phyloP scores from a whole-genome alignment of 495 filamentous ascomycete species.

The Tuber microsphaerosporum region DNA sequence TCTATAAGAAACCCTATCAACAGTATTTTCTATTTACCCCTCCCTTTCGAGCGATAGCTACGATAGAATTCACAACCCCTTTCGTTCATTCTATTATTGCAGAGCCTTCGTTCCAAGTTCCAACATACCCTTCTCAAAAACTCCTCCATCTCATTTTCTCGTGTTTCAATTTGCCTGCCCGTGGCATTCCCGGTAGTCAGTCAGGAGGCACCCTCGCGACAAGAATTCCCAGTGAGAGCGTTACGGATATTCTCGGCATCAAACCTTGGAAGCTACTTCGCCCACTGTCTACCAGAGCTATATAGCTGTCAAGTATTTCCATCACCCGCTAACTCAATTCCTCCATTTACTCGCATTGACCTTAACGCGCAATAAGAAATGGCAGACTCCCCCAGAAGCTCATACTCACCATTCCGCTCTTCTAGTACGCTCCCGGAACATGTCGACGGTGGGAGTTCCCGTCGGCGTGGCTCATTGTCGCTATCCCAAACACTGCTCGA shows the following conservation, averaged over 20 bases:
- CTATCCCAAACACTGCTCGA: slow-evolving; percentile 39
- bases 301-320: background rate
- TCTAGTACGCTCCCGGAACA: slow-evolving; percentile 18
- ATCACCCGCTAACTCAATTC: background rate
- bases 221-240: background rate
- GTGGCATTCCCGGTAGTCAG: background rate
- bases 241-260: background rate
- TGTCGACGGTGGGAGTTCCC: slow-evolving; percentile 19
- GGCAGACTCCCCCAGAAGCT: background rate
- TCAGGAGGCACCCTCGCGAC: background rate
- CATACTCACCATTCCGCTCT: background rate
- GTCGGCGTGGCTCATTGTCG: slow-evolving; percentile 39
- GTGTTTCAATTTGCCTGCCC: background rate
- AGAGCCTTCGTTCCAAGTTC: background rate
- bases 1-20: background rate
- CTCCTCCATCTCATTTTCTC: background rate
- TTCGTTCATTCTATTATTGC: background rate
- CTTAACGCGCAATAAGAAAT: background rate
- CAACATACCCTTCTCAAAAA: background rate
- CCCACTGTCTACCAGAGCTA: background rate
- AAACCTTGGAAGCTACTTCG: background rate
- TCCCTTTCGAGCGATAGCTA: background rate
- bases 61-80: background rate
- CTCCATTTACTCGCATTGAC: background rate
- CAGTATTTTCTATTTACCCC: background rate